phyloP scores from a whole-genome alignment of 2,329 filamentous ascomycete genomes.

The Ambrosiella beaveri region DNA sequence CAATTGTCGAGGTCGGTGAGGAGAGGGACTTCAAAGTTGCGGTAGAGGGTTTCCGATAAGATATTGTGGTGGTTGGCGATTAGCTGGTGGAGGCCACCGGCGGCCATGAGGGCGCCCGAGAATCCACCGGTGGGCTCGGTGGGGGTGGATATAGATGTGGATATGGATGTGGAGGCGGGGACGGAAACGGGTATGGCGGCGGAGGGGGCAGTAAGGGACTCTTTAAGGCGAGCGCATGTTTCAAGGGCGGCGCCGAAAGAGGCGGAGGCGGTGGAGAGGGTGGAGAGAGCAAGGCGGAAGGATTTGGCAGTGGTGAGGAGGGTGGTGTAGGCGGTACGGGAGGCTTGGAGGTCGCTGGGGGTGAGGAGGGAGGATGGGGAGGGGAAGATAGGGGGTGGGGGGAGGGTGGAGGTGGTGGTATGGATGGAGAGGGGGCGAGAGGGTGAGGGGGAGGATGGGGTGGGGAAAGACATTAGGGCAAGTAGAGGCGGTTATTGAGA shows the following conservation, averaged over 20 bases:
- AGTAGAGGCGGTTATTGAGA: neutral
- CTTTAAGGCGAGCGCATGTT: constrained; percentile 49
- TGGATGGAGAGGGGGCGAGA: constrained; percentile 41
- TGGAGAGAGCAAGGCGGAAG: constrained; percentile 44
- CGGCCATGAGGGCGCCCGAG: constrained; percentile 46
- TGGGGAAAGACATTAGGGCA: neutral
- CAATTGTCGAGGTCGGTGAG: constrained; percentile 53
- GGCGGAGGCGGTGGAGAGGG: constrained; percentile 43
- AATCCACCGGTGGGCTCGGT: constrained; percentile 29
- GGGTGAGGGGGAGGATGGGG: constrained; percentile 44
- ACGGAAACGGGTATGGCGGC: constrained; percentile 19
- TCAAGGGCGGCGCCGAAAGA: constrained; percentile 48
- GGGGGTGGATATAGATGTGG: constrained; percentile 12
- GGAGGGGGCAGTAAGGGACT: constrained; percentile 32
- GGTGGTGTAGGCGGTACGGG: constrained; percentile 44
- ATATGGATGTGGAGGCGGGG: constrained; percentile 23
- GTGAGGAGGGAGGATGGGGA: constrained; percentile 35
- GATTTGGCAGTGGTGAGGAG: constrained; percentile 44
- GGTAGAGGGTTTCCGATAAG: constrained; percentile 50
- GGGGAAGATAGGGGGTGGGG: constrained; percentile 33
- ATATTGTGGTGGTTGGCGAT: constrained; percentile 56
- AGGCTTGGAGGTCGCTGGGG: constrained; percentile 46
- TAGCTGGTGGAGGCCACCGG: constrained; percentile 48
- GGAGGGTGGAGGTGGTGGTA: constrained; percentile 34
- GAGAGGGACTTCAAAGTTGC: constrained; percentile 49